Evolutionary conservation across 164 flowering plant genomes (phyloP).

Genomic region (Aristolochia californica): DNA sequence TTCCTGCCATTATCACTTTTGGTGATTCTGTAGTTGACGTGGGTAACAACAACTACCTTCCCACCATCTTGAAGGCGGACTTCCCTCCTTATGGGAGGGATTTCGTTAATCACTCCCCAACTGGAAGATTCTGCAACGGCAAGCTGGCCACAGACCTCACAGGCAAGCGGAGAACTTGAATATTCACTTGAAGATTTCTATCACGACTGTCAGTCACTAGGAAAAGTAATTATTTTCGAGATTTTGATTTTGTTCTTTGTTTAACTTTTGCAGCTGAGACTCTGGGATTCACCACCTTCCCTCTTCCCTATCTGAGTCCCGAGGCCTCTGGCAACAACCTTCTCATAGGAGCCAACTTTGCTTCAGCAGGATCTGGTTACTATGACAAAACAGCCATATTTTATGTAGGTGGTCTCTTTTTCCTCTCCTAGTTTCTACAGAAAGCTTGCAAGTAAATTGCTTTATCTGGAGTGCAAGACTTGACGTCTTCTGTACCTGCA

Average conservation of each 20-base stretch:
- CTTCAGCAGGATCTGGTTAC: slow-evolving; percentile 91
- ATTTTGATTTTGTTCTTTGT: background rate
- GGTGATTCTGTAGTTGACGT: slow-evolving; percentile 90
- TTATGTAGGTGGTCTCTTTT: slow-evolving; percentile 33
- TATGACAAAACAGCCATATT: slow-evolving; percentile 58
- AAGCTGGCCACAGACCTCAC: slow-evolving; percentile 90
- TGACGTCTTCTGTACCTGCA: slow-evolving; percentile 15
- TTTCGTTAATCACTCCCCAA: slow-evolving; percentile 45
- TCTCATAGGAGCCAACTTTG: slow-evolving; percentile 84
- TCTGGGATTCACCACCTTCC: slow-evolving; percentile 63
- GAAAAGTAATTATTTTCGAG: background rate
- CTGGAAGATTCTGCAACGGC: slow-evolving; percentile 96
- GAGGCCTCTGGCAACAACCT: slow-evolving; percentile 85
- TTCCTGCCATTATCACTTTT: slow-evolving; percentile 77
- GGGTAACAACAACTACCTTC: slow-evolving; percentile 80
- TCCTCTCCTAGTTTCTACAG: background rate
- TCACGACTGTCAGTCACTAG: background rate
- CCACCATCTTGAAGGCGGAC: slow-evolving; percentile 69
- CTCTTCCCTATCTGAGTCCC: slow-evolving; percentile 86
- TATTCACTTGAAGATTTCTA: background rate
- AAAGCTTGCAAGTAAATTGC: background rate
- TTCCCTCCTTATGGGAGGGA: slow-evolving; percentile 93
- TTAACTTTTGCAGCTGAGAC: slow-evolving; percentile 57
- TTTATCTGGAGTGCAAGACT: background rate
- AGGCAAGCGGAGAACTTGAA: slow-evolving; percentile 25